phyloP scores from a whole-genome alignment of 192 early-diverging fungal species.

The Ramicandelaber brevisporus region DNA sequence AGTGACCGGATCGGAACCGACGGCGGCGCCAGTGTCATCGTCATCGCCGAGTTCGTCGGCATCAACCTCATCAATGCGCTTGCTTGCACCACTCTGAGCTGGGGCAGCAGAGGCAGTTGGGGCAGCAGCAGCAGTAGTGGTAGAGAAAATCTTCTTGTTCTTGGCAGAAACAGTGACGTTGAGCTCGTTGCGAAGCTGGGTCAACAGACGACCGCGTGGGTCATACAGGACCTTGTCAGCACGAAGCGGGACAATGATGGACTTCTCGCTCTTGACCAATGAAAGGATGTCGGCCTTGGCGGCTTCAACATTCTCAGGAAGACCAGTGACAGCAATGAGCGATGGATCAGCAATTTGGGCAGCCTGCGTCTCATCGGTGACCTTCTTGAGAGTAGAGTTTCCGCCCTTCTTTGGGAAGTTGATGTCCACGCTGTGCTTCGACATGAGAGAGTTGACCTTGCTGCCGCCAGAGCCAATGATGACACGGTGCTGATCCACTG shows the following conservation, averaged over 20 bases:
- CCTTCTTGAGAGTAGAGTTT: too few relatives aligned
- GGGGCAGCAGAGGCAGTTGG: background rate
- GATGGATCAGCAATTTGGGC: constrained; percentile 5
- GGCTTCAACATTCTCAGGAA: constrained; percentile 23
- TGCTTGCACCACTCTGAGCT: constrained; percentile 4
- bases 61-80: constrained; percentile 13
- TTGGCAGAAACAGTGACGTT: constrained; percentile 26
- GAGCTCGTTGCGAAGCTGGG: constrained; percentile 29
- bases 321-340: constrained; percentile 24
- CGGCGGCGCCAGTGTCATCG: constrained; percentile 2
- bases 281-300: constrained; percentile 15
- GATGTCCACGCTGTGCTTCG: constrained; percentile 31
- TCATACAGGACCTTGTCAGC: constrained; percentile 27
- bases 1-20: constrained; percentile 7
- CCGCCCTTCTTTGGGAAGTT: constrained; percentile 36
- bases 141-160: constrained; percentile 3
- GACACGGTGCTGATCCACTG: constrained; percentile 42
- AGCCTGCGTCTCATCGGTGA: too few relatives aligned
- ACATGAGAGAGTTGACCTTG: constrained; percentile 42
- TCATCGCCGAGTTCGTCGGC: constrained; percentile 6
- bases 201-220: constrained; percentile 18
- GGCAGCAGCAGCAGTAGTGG: constrained; percentile 10
- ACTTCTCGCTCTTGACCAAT: constrained; percentile 22
- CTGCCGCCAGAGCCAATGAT: constrained; percentile 61
- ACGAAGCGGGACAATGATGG: constrained; percentile 19